Base-by-base conservation (phyloP, 1,139 yeast species). In the Magnusiomyces suaveolens region DNA sequence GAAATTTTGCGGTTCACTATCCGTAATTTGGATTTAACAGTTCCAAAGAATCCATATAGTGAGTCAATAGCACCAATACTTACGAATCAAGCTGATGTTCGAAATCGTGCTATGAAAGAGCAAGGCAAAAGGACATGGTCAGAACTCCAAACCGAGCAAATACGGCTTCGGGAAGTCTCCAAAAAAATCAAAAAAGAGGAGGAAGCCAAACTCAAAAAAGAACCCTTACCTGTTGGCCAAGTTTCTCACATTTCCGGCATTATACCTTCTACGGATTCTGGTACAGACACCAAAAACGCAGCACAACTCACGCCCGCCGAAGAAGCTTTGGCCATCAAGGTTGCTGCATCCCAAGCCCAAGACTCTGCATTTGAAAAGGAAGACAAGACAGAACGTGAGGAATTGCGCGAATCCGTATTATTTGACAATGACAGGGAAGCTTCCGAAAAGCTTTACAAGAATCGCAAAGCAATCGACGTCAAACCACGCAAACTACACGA, bases 1-100 rank as follows among this genome's bases (percentile, higher is more conserved):
- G 97, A 90, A 67, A 80, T 89, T 43, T 73, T 90, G 55, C 79
- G 88, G 0, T 72, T 88, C 52, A 84, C 96, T 1, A 79, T 85
- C 55, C 76, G 97, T 57, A 84, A 87, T 57, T 69, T 92, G 33
- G 84, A 87, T 62, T 72, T 90, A 56, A 75, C 82, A 8, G 89
- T 86, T 1, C 87, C 90, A 10, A 43, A 46, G 53, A 58, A n/a
- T 52, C 59, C 51, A 21, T 51, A 24, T 36, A 2, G 21, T 8
- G 26, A 49, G 14, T 23, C 20, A 16, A 36, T 41, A 46, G 52
- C 55, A 18, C 51, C 57, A 24, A 57, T 56, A 2, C 55, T 55
- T 14, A 51, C 53, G 12, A 46, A 33, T 20, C 50, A 51, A 18
- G 56, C 56, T 2, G 44, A 52, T 26, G 44, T 36, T 25, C 43